Evolutionary conservation across 164 flowering plant genomes (phyloP).

Genomic region (Annona cherimola): DNA sequence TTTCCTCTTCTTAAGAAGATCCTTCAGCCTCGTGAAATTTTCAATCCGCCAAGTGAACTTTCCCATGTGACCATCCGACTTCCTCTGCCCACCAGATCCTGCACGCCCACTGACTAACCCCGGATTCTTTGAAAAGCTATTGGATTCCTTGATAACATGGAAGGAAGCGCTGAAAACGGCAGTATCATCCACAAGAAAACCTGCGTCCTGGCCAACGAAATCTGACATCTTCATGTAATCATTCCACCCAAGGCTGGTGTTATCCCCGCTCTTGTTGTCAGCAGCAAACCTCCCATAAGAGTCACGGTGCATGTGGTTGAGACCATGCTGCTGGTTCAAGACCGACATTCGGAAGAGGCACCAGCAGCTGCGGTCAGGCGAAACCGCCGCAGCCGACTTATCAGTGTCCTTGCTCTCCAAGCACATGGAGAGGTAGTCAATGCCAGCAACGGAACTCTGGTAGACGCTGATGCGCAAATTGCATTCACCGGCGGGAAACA

Average conservation of each 20-base stretch:
- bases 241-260: constrained; percentile 96
- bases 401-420: constrained; percentile 96
- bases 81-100: constrained; percentile 51
- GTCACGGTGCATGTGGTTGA: constrained; percentile 81
- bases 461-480: constrained; percentile 90
- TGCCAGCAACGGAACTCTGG: constrained; percentile 79
- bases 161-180: constrained; percentile 86
- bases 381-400: constrained; percentile 27
- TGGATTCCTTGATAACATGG: constrained; percentile 85
- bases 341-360: constrained; percentile 95
- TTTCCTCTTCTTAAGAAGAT: constrained; percentile 91
- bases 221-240: constrained; percentile 97
- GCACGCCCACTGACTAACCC: constrained; percentile 49
- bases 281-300: constrained; percentile 95
- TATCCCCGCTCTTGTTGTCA: constrained; percentile 90
- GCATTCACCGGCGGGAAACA: constrained; percentile 90
- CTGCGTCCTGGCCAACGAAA: constrained; percentile 57
- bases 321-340: constrained; percentile 80
- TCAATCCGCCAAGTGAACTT: constrained; percentile 94
- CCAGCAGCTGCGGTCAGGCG: constrained; percentile 88
- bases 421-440: constrained; percentile 86
- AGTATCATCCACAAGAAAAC: constrained; percentile 84
- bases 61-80: constrained; percentile 85
- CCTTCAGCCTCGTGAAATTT: constrained; percentile 87
- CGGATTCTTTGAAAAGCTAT: constrained; percentile 72